Evolutionary conservation across 306 rosid species (phyloP), one percentile per base, ranked within the genome.

Genomic region (Trifolium dubium): DNA sequence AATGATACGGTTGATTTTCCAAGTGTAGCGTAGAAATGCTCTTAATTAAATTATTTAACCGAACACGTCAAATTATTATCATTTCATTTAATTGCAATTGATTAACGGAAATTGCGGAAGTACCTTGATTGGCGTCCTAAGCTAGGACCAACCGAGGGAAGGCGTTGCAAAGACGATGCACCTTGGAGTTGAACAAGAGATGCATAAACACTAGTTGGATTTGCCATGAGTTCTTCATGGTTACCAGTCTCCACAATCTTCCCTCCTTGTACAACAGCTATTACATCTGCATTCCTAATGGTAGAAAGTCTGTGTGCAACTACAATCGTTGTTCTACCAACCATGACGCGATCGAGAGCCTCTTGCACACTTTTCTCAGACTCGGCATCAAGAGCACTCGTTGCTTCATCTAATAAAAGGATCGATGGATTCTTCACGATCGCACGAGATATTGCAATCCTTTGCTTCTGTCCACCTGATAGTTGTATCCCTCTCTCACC

Each of bases 401-500:
- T 94, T 41, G 98, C 98, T 81, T 94, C 98, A 83, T 94, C 98
- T 65, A 94, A 54, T 64, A 94, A 74, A 34, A 91, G 89, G 73
- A 94, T 74, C 5, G 97, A 87, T 10, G 98, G 98, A 80, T 94
- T 89, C 83, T 94, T 94, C 79, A 94, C 89, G 1, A 94, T 84
- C 8, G 98, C 98, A 0, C 98, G 90, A 10, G 98, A 84, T 76
- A 94, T 89, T 30, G 98, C 98, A 67, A 94, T 91, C 83, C 98
- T 85, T 76, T 94, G 98, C 83, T 91, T 91, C 68, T 94, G 97
- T 71, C 98, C 98, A 32, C 97, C 98, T 12, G 98, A 94, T 43
- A 91, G 76, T 77, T 94, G 98, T 80, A 94, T 89, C 46, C 98
- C 98, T 82, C 98, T 91, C 82, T 94, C 98, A 18, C 98, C 98